Base-by-base conservation (phyloP, 106 monocot genomes). In the Gastrodia elata region DNA sequence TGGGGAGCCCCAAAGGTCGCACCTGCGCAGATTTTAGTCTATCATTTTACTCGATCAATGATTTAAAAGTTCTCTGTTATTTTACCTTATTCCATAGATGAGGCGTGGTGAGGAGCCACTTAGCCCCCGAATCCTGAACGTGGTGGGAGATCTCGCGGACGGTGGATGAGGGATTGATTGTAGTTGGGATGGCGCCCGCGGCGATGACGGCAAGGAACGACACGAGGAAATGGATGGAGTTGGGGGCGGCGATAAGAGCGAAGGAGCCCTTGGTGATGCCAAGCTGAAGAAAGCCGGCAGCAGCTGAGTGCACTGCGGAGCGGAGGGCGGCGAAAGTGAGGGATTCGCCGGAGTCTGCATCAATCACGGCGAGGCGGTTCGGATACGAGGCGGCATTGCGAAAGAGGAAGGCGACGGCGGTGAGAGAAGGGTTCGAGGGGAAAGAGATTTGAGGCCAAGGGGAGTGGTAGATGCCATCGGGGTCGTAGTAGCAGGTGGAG, bases 191-290 rank as follows among this genome's bases (percentile, higher is more conserved):
- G 73, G 91, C 91, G 48, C 91, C 91, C 11, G 86, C 77, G 33
- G 81, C 67, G 61, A 86, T 36, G 80, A 83, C 68, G 10, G 80
- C 84, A 77, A 94, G 70, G 83, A 88, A 88, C 71, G 74, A 68
- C 71, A 86, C 68, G 18, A 77, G 77, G 77, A 82, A 94, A 38
- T 76, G 78, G 70, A 86, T 2, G 80, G 86, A 91, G 68, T 91
- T 91, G 48, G 90, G 88, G 34, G 94, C 75, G 84, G 88, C 74
- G 74, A 94, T 34, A 70, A 94, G 91, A 69, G 91, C 86, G 69
- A 86, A 84, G 79, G 86, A 84, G 34, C 86, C 80, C 65, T 76
- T 71, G 2, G 13, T 0, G n/a, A 94, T 70, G 64, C 81, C 80
- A 18, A 75, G 73, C 33, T 43, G 70, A 68, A 75, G 35, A 39